Evolutionary conservation across 345 rosid genomes (phyloP).

Genomic region (Salix suchowensis): DNA sequence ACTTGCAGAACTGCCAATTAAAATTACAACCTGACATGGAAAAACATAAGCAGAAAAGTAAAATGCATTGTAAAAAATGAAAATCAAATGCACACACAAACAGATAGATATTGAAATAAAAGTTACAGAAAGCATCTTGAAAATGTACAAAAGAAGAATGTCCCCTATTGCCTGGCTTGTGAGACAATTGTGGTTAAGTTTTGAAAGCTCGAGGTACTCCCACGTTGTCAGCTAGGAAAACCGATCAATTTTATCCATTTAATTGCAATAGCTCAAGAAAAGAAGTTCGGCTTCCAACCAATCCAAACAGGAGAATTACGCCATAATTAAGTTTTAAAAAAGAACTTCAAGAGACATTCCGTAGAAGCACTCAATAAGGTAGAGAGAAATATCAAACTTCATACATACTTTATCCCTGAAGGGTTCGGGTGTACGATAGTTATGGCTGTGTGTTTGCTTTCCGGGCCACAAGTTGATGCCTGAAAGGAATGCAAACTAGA

Average conservation of each 20-base stretch:
- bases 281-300: neutral
- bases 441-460: slow-evolving; percentile 26
- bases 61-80: too few species aligned
- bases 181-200: neutral
- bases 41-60: neutral
- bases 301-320: too few species aligned
- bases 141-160: too few species aligned
- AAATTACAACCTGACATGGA: slow-evolving; percentile 45
- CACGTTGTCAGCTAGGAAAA: neutral
- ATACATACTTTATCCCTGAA: slow-evolving; percentile 14
- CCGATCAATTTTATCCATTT: neutral
- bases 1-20: slow-evolving; percentile 63
- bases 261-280: neutral
- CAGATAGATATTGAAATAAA: too few species aligned
- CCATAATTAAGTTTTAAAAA: too few species aligned
- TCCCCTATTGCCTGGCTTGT: too few species aligned
- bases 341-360: too few species aligned
- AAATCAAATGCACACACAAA: too few species aligned
- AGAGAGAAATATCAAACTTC: neutral
- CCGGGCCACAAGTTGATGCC: slow-evolving; percentile 14
- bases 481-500: neutral
- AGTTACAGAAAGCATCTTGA: too few species aligned
- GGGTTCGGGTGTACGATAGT: slow-evolving; percentile 13
- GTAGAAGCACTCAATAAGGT: neutral
- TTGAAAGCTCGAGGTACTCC: neutral